Evolutionary conservation across 2,329 filamentous ascomycete species (phyloP), one percentile per base, ranked within the genome.

Genomic region (Cordyceps pruinosa): DNA sequence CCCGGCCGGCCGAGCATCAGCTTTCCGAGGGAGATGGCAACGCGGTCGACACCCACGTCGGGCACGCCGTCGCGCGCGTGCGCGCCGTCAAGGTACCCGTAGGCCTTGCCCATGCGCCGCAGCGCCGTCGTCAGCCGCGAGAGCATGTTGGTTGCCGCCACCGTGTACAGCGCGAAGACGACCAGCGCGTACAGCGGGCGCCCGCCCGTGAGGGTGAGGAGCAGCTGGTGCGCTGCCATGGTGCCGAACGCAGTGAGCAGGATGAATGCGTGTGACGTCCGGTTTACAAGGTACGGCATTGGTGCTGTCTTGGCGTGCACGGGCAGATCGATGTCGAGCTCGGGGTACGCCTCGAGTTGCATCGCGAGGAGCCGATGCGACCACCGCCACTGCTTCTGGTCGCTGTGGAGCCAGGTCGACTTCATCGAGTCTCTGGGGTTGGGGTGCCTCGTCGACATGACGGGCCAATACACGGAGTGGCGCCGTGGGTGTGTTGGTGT

Each of bases 61-160:
- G 73, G 73, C 3, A 75, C 69, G 4, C 70, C 67, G 55, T 75
- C 73, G 34, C 73, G 69, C 26, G 66, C 67, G 59, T 75, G 72
- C 42, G 68, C 67, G 6, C 73, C 72, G 57, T 75, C 73, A 3
- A 75, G 65, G 52, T 71, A 75, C 4, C 73, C 73, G 30, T 69
- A 64, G 1, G 57, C 50, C 28, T 73, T 70, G 2, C 71, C 72
- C 1, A 75, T 61, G 8, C 65, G 64, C 7, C 72, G 68, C 19
- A 75, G 64, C 8, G 66, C 64, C 28, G 69, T 66, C 4, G 73
- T 59, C 47, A 73, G 66, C 53, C 69, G 69, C 42, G 73, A 69
- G 8, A 68, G 69, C 37, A 70, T 71, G 10, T 64, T 41, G 34
- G 72, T 73, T 61, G 73, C 71, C 7, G 65, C 63, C 2, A 66